Percentiles rank a stretch among this genome's conserved stretches.
Conservation (phyloP, 108 stramenopile species). For the Aurantiochytrium sp. region DNA sequence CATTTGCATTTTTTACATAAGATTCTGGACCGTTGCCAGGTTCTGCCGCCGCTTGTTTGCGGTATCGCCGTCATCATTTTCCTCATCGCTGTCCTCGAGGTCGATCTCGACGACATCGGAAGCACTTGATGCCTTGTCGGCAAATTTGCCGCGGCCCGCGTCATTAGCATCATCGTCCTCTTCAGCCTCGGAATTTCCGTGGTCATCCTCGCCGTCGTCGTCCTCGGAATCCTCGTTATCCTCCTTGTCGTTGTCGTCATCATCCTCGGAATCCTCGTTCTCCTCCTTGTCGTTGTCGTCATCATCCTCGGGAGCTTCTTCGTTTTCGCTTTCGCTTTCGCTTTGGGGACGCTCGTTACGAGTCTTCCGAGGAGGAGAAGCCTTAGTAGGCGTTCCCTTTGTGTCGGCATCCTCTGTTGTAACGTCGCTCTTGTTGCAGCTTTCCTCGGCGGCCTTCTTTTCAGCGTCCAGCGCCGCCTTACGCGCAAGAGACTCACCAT, state of each 20-base stretch:
- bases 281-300: background rate
- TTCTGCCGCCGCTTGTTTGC: too few species aligned
- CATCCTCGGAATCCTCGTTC: background rate
- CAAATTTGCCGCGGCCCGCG: background rate
- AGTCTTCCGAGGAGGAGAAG: background rate
- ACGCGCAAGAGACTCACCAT: background rate
- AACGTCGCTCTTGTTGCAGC: background rate
- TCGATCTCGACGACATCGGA: too few species aligned
- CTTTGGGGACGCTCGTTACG: background rate
- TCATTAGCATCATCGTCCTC: background rate
- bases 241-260: background rate
- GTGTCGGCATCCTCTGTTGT: background rate
- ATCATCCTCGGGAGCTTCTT: background rate
- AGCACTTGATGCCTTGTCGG: background rate
- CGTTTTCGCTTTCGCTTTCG: background rate
- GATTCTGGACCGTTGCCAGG: too few species aligned
- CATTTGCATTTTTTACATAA: too few species aligned
- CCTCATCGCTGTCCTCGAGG: too few species aligned
- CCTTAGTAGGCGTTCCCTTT: background rate
- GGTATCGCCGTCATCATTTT: too few species aligned
- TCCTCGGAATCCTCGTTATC: background rate
- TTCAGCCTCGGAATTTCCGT: background rate
- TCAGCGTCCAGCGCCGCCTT: background rate
- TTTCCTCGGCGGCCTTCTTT: background rate
- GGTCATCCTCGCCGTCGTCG: background rate